Evolutionary conservation across 441 rosid genomes (phyloP).

Genomic region (Populus hybrid): DNA sequence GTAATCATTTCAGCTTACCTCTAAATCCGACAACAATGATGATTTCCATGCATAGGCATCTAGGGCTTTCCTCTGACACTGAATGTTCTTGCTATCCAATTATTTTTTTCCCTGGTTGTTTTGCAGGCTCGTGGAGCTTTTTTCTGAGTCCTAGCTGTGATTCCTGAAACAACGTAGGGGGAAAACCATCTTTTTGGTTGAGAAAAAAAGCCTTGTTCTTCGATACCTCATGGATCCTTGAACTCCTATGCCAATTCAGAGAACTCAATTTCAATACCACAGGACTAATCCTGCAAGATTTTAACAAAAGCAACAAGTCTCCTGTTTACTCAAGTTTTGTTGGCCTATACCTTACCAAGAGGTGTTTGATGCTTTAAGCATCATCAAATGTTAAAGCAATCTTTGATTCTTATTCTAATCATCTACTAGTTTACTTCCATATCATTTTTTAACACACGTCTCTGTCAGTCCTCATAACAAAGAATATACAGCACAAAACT

Average conservation of each 20-base stretch:
- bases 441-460: background rate
- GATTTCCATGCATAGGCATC: background rate
- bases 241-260: background rate
- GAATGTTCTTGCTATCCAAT: background rate
- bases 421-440: background rate
- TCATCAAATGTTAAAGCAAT: slow-evolving; percentile 35
- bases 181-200: background rate
- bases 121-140: background rate
- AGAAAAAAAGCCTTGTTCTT: background rate
- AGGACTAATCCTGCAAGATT: background rate
- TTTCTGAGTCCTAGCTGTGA: background rate
- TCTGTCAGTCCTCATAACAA: background rate
- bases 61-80: too few species aligned
- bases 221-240: background rate
- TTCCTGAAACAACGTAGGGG: background rate
- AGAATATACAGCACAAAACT: slow-evolving; percentile 1
- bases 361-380: slow-evolving; percentile 40
- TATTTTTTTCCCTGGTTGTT: background rate
- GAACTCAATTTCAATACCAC: background rate
- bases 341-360: slow-evolving; percentile 35
- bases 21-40: background rate
- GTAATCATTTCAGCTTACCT: background rate
- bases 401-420: slow-evolving; percentile 15
- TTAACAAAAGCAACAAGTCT: background rate
- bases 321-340: slow-evolving; percentile 13